Base-by-base conservation (phyloP, 164 flowering plant genomes). In the Magnolia officinalis region DNA sequence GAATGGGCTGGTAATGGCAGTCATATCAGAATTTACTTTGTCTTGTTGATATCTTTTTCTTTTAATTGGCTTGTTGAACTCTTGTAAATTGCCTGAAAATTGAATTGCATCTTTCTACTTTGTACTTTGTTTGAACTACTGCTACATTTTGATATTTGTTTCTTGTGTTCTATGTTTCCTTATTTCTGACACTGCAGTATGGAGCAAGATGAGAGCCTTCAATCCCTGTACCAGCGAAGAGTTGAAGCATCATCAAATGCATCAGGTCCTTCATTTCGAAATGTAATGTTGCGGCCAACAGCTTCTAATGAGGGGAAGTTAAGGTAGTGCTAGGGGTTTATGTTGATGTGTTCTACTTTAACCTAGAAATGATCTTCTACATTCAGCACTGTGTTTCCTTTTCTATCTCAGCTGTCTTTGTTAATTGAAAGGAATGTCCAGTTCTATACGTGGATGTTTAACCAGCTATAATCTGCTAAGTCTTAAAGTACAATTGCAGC, bases 161-260 rank as follows among this genome's bases (percentile, higher is more conserved):
- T 5, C 45, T 37, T 37, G 45, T 37, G 45, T 37, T 37, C 45
- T 37, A 37, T 37, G 45, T 37, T 37, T 37, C 45, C 24, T 65
- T 65, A 23, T 21, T 65, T 77, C 75, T 72, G 78, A 13, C 75
- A 59, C 26, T 77, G 79, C 85, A 93, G 96, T 81, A 76, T 81
- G 50, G 97, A 90, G 81, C 93, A 89, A 74, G 92, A 95, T 82
- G 95, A 95, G 70, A 79, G 77, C 77, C 80, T 83, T 73, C 93
- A 85, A n/a, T 70, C 76, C 63, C 72, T 79, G 69, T 87, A 81
- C 83, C 95, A 86, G 50, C 79, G 86, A 67, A 92, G 80, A 84
- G 67, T 86, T 63, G 98, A 95, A 81, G 82, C 82, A 50, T 80
- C 88, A 55, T 77, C 88, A 67, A 88, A 86, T 86, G 82, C 83